Evolutionary conservation across 1,139 yeast genomes (phyloP).

Genomic region (Meyerozyma carpophila): DNA sequence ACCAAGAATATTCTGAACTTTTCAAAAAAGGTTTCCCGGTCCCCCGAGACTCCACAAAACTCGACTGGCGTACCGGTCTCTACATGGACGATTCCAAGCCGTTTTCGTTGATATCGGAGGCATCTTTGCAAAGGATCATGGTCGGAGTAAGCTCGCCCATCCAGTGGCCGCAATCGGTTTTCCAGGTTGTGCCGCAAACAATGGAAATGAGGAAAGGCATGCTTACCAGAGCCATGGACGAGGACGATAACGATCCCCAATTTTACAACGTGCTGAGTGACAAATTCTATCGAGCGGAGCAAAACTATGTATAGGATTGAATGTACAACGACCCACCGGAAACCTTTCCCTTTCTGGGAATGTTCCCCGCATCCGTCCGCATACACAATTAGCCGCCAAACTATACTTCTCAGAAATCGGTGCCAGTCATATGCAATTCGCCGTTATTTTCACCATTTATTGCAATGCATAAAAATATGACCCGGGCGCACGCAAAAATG

Average conservation of each 20-base stretch:
- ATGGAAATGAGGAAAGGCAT: background rate
- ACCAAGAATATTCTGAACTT: background rate
- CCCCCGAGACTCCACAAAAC: background rate
- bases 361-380: background rate
- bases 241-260: background rate
- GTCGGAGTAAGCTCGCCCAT: background rate
- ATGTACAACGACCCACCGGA: background rate
- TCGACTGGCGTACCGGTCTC: background rate
- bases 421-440: no score
- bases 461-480: no score
- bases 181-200: background rate
- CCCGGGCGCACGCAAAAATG: no score
- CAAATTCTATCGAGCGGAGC: background rate
- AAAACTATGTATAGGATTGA: background rate
- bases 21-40: background rate
- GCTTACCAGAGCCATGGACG: background rate
- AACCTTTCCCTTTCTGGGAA: background rate
- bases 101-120: background rate
- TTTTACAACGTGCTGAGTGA: background rate
- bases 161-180: background rate
- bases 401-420: no score
- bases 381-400: background rate
- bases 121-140: background rate
- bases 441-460: no score
- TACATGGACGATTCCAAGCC: slow-evolving; percentile 1